Evolutionary conservation across 75 land plant species (phyloP), one percentile per base, ranked within the genome.

Genomic region (Pinus tabuliformis): DNA sequence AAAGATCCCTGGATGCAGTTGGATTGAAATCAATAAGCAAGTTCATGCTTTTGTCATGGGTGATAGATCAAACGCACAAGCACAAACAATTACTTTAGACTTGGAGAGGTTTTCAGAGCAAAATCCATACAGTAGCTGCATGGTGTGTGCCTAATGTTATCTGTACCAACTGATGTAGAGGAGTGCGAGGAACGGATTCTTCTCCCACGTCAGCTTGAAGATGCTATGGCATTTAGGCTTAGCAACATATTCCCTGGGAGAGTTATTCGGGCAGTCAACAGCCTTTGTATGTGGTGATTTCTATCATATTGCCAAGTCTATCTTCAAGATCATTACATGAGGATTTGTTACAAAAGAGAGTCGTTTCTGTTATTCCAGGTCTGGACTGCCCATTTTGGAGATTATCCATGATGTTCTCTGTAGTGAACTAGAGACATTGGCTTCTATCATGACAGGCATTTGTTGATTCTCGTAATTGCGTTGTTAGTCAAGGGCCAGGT

Each of bases 1-100:
- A 26, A 82, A 86, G 73, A 78, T 72, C 26, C 73, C 80, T 54
- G 82, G 82, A 8, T 79, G 58, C 36, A 75, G 76, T 59, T n/a
- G 22, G 28, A 28, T 75, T 20, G 33, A 52, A 52, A 26, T 16
- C n/a, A 59, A 59, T 16, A 20, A 59, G n/a, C 17, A 59, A 59
- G n/a, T 17, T 3, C 60, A 59, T 59, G n/a, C 60, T 20, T 59
- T 59, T 59, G n/a, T 59, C 4, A 17, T 59, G 17, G 60, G 60
- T 3, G 60, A 59, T 20, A 59, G 60, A 17, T 17, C 17, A 16
- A 59, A 17, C 5, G 16, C 60, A 59, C 60, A 59, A 59, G n/a
- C 17, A 59, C n/a, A 16, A 59, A 59, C 4, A 59, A 20, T 59
- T 15, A 17, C 7, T 9, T 16, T 20, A 59, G 60, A 59, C 0